Evolutionary conservation across 1,139 yeast genomes (phyloP).

Genomic region (Suhomyces choctaworum): DNA sequence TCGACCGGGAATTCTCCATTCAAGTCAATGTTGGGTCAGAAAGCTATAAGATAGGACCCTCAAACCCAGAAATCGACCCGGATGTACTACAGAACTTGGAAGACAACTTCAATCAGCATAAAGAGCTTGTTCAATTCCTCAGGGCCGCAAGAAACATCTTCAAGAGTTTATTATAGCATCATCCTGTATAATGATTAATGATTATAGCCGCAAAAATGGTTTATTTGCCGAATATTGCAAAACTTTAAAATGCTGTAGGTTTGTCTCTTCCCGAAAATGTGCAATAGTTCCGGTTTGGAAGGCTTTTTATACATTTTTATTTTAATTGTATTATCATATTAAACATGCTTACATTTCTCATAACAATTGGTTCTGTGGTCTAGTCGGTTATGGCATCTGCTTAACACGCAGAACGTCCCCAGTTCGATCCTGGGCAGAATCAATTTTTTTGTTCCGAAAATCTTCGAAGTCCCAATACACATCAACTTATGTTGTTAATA

Average conservation of each 20-base stretch:
- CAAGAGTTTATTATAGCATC: conserved; percentile 4
- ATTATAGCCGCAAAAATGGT: no score
- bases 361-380: conserved; percentile 14
- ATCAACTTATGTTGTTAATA: no score
- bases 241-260: no score
- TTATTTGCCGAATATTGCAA: no score
- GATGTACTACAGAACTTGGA: conserved; percentile 25
- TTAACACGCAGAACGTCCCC: conserved; percentile 99
- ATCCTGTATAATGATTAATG: conserved; percentile 1
- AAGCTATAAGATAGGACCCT: conserved; percentile 29
- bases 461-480: no score
- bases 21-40: conserved; percentile 41
- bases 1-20: conserved; percentile 37
- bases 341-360: background rate
- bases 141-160: conserved; percentile 32
- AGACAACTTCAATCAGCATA: conserved; percentile 34
- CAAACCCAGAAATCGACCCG: conserved; percentile 33
- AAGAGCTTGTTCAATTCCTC: conserved; percentile 41
- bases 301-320: no score
- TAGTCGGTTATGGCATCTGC: conserved; percentile 57
- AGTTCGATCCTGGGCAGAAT: conserved; percentile 99
- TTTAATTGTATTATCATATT: background rate
- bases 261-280: no score
- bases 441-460: conserved; percentile 41
- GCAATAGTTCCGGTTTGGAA: no score